These are phyloP conservation scores for Cotoneaster glaucophyllus DNA, from an alignment of 306 rosid species.

Conservation along the genomic window DNA sequence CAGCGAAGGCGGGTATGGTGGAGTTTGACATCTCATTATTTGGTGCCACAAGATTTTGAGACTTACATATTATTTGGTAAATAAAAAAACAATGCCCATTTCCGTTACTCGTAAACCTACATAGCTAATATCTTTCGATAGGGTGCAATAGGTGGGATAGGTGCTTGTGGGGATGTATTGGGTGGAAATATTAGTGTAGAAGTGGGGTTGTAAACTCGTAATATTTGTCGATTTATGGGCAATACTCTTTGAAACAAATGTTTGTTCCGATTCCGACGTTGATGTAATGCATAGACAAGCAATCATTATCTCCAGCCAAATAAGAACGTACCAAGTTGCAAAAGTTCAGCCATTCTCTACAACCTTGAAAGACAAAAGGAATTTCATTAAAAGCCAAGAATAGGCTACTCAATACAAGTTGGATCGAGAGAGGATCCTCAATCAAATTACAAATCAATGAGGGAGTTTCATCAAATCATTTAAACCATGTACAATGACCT, in stretches of 20 bases:
- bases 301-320: background rate
- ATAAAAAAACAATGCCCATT: slow-evolving; percentile 34
- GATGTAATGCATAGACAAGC: too few species aligned
- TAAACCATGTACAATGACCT: too few species aligned
- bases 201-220: background rate
- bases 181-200: background rate
- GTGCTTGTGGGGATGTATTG: slow-evolving; percentile 22
- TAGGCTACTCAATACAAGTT: too few species aligned
- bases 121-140: slow-evolving; percentile 20
- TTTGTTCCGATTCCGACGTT: background rate
- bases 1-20: slow-evolving; percentile 17
- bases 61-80: slow-evolving; percentile 31
- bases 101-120: slow-evolving; percentile 23
- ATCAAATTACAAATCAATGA: too few species aligned
- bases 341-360: background rate
- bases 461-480: too few species aligned
- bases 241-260: background rate
- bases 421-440: too few species aligned
- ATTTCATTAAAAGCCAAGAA: background rate
- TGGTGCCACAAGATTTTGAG: slow-evolving; percentile 29
- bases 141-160: slow-evolving; percentile 15
- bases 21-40: slow-evolving; percentile 21
- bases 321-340: too few species aligned
- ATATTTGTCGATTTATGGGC: background rate
- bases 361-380: too few species aligned